These are phyloP conservation scores for Colletotrichum siamense DNA, from an alignment of 2,329 filamentous ascomycete species.

Conservation along the genomic window DNA sequence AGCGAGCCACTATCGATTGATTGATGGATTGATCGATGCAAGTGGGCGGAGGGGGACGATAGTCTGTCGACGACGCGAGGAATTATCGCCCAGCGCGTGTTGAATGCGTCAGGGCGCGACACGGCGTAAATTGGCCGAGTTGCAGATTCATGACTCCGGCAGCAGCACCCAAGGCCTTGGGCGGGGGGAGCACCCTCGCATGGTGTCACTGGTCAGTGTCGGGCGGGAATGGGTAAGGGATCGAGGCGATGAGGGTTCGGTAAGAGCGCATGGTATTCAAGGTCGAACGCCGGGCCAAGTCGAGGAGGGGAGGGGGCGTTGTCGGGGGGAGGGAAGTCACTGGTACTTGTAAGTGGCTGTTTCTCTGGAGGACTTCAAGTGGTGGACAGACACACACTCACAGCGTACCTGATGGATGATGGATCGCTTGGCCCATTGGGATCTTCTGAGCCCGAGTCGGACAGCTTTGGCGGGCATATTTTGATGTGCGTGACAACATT, in stretches of 20 bases:
- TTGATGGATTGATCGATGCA: neutral
- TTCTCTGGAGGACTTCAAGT: neutral
- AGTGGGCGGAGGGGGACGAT: neutral
- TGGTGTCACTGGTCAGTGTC: neutral
- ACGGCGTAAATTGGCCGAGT: slow-evolving; percentile 11
- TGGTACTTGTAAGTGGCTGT: neutral
- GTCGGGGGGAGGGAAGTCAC: slow-evolving; percentile 1
- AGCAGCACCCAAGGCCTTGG: neutral
- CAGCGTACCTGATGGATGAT: neutral
- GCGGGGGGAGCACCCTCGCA: neutral
- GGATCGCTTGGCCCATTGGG: neutral
- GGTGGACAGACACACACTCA: neutral
- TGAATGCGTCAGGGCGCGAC: neutral
- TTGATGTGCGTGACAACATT: neutral
- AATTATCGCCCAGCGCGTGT: neutral
- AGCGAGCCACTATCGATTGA: neutral
- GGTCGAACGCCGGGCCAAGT: neutral
- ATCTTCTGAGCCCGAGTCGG: neutral
- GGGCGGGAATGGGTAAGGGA: neutral
- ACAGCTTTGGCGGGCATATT: neutral
- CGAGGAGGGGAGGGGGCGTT: neutral
- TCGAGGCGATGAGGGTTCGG: neutral
- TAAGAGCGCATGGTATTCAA: slow-evolving; percentile 11
- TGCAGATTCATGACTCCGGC: slow-evolving; percentile 1
- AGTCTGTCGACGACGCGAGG: neutral